These are phyloP conservation scores for Cubamyces sp. DNA, from an alignment of 768 basidiomycete genomes.

Conservation along the genomic window DNA sequence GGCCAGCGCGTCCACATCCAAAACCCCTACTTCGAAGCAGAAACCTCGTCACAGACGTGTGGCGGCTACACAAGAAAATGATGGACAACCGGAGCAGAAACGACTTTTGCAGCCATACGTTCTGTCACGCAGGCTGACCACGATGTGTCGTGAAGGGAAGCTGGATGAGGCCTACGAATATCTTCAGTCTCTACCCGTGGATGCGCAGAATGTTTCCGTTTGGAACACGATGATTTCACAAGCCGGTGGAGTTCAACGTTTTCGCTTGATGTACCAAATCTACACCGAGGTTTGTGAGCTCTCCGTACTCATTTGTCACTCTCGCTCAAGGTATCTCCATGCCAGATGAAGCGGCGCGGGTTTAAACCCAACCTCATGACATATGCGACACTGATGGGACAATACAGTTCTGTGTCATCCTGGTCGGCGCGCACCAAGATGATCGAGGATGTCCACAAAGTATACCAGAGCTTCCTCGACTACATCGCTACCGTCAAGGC, in stretches of 20 bases:
- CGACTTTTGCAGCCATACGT: slow-evolving; percentile 63
- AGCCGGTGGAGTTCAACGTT: slow-evolving; percentile 58
- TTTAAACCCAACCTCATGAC: slow-evolving; percentile 71
- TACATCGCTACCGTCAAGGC: slow-evolving; percentile 54
- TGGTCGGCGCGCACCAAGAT: slow-evolving; percentile 66
- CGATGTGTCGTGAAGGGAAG: slow-evolving; percentile 56
- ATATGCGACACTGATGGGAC: slow-evolving; percentile 68
- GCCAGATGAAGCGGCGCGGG: slow-evolving; percentile 84
- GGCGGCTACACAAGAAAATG: not conserved
- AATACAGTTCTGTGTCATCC: slow-evolving; percentile 61
- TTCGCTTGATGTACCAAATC: slow-evolving; percentile 63
- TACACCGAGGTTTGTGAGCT: slow-evolving; percentile 62
- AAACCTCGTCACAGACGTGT: not conserved
- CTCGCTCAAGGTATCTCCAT: not conserved
- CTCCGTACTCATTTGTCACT: slow-evolving; percentile 14
- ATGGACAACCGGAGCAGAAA: not conserved
- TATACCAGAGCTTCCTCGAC: slow-evolving; percentile 62
- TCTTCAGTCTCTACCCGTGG: slow-evolving; percentile 70
- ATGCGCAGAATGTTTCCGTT: slow-evolving; percentile 72
- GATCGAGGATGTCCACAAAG: slow-evolving; percentile 58
- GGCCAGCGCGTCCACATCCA: not conserved
- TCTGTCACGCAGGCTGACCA: slow-evolving; percentile 61
- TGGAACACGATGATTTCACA: slow-evolving; percentile 84
- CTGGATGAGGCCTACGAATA: slow-evolving; percentile 65
- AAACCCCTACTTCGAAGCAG: not conserved